Base-by-base conservation (phyloP, 192 early-diverging fungal species). In the Umbelopsis vinacea region DNA sequence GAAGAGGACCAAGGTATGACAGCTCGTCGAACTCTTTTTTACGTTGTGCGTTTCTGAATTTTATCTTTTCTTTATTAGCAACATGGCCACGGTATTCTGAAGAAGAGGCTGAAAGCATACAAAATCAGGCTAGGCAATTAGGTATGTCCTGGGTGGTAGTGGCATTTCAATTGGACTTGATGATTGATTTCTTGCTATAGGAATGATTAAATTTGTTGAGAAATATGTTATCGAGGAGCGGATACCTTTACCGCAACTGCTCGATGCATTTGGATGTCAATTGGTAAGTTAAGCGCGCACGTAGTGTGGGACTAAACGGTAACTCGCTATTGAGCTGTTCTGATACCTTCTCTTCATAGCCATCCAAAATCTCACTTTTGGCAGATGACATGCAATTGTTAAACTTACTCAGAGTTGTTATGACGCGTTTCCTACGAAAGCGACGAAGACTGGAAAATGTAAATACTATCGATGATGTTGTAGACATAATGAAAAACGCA, bases 391-490 rank as follows among this genome's bases (percentile, higher is more conserved):
- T 83, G 2, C 86, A 93, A 68, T 79, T 92, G 0, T 73, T 93
- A 33, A 81, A 86, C 10, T 74, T 90, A 7, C 74, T 95, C 8
- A 77, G 79, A 37, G 79, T 81, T 21, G 84, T 86, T 35, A 67
- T 94, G 3, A 76, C 81, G 29, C 85, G 87, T 3, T 84, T 88
- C 47, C 73, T 89, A 37, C 82, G 86, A 48, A 85, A 87, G 29
- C 80, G 91, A 17, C 74, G 76, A 10, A 82, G 83, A 69, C 72
- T 92, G 4, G 70, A 71, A 1, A 38, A 82, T 45, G 70, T 94
- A 15, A 89, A 86, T 55, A 88, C 90, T 0, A 55, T 92, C 7
- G 80, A 90, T 6, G 85, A 93, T 38, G 92, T 91, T 9, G 82
- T 90, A 0, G 76, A 83, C 2, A 71, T 93, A n/a, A 54, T 95